Conservation (phyloP, 495 filamentous ascomycete genomes). For the Penicillium turbatum region DNA sequence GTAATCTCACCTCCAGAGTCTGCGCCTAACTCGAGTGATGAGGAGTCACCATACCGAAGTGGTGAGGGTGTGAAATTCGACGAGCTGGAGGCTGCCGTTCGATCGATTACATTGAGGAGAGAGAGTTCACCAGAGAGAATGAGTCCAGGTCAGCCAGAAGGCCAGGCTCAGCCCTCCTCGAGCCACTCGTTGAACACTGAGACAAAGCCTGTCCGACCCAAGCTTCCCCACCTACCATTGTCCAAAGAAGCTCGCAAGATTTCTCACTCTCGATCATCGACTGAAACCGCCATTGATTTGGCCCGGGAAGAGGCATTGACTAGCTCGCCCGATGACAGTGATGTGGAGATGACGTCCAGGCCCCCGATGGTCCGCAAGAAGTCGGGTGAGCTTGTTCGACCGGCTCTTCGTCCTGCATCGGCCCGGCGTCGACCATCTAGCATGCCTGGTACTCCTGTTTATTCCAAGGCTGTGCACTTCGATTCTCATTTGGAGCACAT, state of each 20-base stretch:
- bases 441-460: slow-evolving; percentile 96
- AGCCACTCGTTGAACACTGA: slow-evolving; percentile 11
- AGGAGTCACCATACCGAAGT: slow-evolving; percentile 57
- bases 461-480: slow-evolving; percentile 92
- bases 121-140: slow-evolving; percentile 55
- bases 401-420: slow-evolving; percentile 75
- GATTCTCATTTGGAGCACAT: slow-evolving; percentile 93
- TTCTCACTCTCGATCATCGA: slow-evolving; percentile 78
- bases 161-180: slow-evolving; percentile 32
- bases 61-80: slow-evolving; percentile 61
- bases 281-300: slow-evolving; percentile 61
- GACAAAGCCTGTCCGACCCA: slow-evolving; percentile 3
- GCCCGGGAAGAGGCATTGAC: slow-evolving; percentile 53
- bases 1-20: slow-evolving; percentile 89
- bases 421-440: slow-evolving; percentile 75
- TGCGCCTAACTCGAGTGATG: slow-evolving; percentile 70
- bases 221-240: slow-evolving; percentile 36
- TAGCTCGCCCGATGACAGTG: slow-evolving; percentile 61
- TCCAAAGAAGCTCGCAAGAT: slow-evolving; percentile 60
- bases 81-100: slow-evolving; percentile 79
- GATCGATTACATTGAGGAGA: slow-evolving; percentile 67
- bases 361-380: slow-evolving; percentile 95
- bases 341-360: slow-evolving; percentile 53
- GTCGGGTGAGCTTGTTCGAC: slow-evolving; percentile 93
- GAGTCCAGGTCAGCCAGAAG: slow-evolving; percentile 34